Base-by-base conservation (phyloP, 352 stramenopile species). In the Thalassiosira sp. region DNA sequence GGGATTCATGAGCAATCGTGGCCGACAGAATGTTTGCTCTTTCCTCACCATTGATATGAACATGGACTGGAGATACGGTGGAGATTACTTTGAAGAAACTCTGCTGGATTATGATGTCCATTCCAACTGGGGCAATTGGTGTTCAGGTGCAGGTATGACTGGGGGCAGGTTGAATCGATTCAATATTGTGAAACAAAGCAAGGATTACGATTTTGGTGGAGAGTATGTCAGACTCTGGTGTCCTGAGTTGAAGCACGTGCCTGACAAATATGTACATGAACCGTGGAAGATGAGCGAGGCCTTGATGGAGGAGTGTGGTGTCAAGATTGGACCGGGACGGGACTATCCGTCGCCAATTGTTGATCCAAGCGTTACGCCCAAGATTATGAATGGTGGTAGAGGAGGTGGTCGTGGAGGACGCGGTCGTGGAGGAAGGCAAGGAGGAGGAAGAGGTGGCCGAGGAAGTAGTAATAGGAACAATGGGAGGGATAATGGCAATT, bases 1-100 rank as follows among this genome's bases (percentile, higher is more conserved):
- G 0, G 94, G 94, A 7, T 97, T 95, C 79, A 96, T 96, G 93
- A 94, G 81, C 8, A 97, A 97, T 65, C 82, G 94, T 16, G 90
- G 88, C 28, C 76, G 93, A 22, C 91, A 96, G 71, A 96, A 95
- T 76, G 92, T 95, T 5, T 86, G 81, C 8, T 93, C 79, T 11
- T 97, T 95, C 49, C 65, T 97, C 11, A 76, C 83, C 0, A 87
- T 93, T 51, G 92, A 97, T 68, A 85, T 97, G 57, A 89, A 92
- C 62, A 79, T 93, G 65, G 93, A 97, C 76, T 97, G 93, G 94
- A 73, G 93, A n/a, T 85, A 90, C 49, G 94, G 94, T 10, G 94
- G 85, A 0, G 82, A 94, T 46, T 89, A 91, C 52, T 97, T 97
- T 81, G 91, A 97, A 79, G 82, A 86, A 56, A 56, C 76, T 6